Percentiles rank a stretch among this genome's conserved stretches.
Conservation (phyloP, 805 yeast species). For the Candida anglica region DNA sequence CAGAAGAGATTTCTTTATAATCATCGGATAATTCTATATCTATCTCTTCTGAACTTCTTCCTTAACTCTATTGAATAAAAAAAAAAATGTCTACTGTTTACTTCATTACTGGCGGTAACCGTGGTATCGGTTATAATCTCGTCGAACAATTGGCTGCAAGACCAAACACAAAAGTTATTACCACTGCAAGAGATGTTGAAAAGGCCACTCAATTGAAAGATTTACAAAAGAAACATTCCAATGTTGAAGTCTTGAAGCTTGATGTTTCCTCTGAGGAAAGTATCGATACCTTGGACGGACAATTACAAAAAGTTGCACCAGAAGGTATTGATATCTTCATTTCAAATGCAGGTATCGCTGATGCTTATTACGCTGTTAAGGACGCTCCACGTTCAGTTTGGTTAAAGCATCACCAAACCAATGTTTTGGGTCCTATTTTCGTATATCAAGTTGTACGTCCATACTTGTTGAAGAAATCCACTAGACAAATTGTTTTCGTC, state of each 20-base stretch:
- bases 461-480: constrained; percentile 11
- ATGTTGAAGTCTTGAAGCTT: constrained; percentile 14
- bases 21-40: too few species aligned
- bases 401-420: constrained; percentile 11
- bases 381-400: constrained; percentile 14
- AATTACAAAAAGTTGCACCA: constrained; percentile 9
- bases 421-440: constrained; percentile 18
- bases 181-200: constrained; percentile 33
- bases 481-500: constrained; percentile 20
- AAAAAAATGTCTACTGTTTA: too few species aligned
- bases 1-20: too few species aligned
- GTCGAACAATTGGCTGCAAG: too few species aligned
- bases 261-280: constrained; percentile 15
- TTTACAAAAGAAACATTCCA: constrained; percentile 8
- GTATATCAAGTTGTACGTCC: constrained; percentile 13
- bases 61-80: too few species aligned
- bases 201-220: constrained; percentile 13
- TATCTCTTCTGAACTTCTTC: too few species aligned
- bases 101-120: too few species aligned
- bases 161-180: too few species aligned
- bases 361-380: constrained; percentile 10
- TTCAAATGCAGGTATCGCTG: constrained; percentile 26
- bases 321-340: constrained; percentile 27
- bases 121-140: too few species aligned
- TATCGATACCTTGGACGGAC: constrained; percentile 10